Base-by-base conservation (phyloP, 1,284 basidiomycete genomes). In the Apiotrichum siamense region DNA sequence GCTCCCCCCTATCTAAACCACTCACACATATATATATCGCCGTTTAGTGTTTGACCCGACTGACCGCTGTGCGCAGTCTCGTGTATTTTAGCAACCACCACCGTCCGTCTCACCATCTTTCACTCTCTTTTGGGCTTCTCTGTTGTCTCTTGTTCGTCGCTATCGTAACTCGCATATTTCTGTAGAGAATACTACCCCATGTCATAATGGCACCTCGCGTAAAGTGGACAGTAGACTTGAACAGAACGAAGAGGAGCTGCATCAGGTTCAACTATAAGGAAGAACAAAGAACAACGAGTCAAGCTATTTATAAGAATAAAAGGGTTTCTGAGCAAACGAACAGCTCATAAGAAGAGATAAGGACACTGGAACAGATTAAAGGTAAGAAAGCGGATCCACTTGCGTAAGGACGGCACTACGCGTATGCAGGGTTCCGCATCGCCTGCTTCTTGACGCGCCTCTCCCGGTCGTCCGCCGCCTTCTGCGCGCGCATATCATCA, bases 401-500 rank as follows among this genome's bases (percentile, higher is more conserved):
- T 23, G 37, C 15, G 4, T 13, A 39, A 7, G 11, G 37, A 11
- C 13, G 37, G 21, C 47, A 7, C 17, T 71, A 74, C 46, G 64
- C 62, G 58, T 70, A 68, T 32, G 65, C 73, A 0, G 73, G 74
- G 63, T 72, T 71, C 63, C 71, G 72, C 57, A 75, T 61, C 10
- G 70, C 68, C 29, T 69, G 58, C 26, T 73, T 52, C 60, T 75
- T 76, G 60, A 72, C 69, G 46, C 70, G 72, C 33, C 76, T 60
- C 59, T 77, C 76, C 41, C 75, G 70, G 56, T 77, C 76, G 57
- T 77, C 76, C 5, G 73, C 73, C 20, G 73, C 74, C 67, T 76
- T 76, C 48, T 73, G 70, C 15, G 65, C 69, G 48, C 75, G 61
- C 29, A 76, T 54, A 52, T 75, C 71, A 52, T 77, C 75, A 33